Evolutionary conservation across 148 eudicot species (phyloP).

Genomic region (Polygonum aviculare): DNA sequence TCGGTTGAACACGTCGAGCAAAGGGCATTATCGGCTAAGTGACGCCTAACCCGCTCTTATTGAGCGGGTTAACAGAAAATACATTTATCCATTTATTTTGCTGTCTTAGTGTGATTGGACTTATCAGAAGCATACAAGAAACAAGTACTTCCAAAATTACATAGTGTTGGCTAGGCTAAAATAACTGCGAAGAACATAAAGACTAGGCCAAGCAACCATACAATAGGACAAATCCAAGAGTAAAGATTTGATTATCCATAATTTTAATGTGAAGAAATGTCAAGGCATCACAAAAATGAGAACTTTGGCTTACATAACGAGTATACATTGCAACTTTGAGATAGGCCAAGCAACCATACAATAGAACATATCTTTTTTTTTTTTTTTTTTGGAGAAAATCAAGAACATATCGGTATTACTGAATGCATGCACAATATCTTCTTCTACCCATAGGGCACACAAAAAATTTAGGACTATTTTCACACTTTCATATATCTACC

Average conservation of each 20-base stretch:
- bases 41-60: no score
- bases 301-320: neutral
- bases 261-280: neutral
- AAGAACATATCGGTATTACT: no score
- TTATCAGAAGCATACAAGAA: neutral
- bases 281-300: neutral
- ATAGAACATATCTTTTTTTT: no score
- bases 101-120: neutral
- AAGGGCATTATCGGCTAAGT: no score
- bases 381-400: no score
- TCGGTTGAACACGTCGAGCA: no score
- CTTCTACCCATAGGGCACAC: no score
- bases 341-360: no score
- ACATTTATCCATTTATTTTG: neutral
- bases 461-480: no score
- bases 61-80: neutral
- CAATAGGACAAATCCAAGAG: neutral
- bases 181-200: neutral
- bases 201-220: neutral
- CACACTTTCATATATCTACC: no score
- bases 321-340: no score
- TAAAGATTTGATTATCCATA: neutral
- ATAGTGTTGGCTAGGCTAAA: neutral
- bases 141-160: neutral
- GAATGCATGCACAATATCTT: no score